Base-by-base conservation (phyloP, 2,329 filamentous ascomycete genomes). In the Stemphylium beticola region DNA sequence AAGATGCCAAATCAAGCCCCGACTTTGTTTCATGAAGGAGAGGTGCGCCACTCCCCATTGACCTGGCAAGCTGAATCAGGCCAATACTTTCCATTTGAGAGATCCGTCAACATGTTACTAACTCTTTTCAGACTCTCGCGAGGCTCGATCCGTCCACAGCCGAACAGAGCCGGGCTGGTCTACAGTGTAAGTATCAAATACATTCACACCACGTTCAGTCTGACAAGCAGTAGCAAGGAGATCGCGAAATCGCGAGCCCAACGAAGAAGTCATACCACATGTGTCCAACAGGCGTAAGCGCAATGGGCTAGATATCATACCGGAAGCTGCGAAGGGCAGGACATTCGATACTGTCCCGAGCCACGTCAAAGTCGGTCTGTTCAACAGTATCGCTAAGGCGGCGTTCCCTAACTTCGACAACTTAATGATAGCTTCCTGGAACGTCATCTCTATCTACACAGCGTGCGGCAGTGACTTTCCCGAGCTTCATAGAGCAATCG, bases 321-420 rank as follows among this genome's bases (percentile, higher is more conserved):
- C 69, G 2, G 55, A 63, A n/a, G 46, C 46, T 11, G 42, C 60
- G n/a, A 74, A 74, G 41, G 53, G 48, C 9, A 58, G 53, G 8
- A 60, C 51, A 0, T 64, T 74, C 44, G 50, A 61, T 42, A 60
- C 54, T 0, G 61, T 73, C n/a, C 53, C 69, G 3, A 53, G 59
- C 8, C 34, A 64, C 4, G 42, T 65, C 43, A 72, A 73, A 17
- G 48, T 68, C 9, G 58, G 65, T 1, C 43, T 74, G 4, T 74
- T 73, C 62, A 60, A 73, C 39, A 61, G 49, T 2, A 57, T 73
- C 8, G 41, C 64, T 24, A 64, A 62, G 33, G 58, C 62, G 0
- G 67, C 69, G 0, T 67, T 73, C 8, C 69, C 71, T 1, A 64
- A 65, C 33, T 70, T 72, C 45, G 66, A 73, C 37, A 66, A 69